Evolutionary conservation across 179 eudicot genomes (phyloP).

Genomic region (Beta macrorhiza): DNA sequence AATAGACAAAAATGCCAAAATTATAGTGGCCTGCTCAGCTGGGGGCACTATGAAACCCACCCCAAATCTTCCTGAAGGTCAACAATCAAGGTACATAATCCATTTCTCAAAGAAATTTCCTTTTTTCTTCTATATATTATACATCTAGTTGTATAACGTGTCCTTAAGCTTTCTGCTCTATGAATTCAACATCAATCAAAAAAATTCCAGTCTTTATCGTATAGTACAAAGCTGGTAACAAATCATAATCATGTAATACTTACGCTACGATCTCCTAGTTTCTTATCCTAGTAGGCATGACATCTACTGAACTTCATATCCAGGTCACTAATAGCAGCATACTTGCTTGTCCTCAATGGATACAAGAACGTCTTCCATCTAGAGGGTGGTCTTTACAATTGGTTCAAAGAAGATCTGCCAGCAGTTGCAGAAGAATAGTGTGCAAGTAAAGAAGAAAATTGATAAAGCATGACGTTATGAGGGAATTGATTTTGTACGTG

Average conservation of each 20-base stretch:
- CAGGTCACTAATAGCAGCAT: constrained; percentile 98
- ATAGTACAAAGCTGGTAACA: not conserved
- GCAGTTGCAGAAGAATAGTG: constrained; percentile 52
- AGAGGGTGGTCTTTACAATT: constrained; percentile 84
- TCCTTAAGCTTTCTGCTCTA: not conserved
- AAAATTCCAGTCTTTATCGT: not conserved
- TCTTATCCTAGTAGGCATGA: constrained; percentile 9
- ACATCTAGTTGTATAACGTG: not conserved
- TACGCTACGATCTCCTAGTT: not conserved
- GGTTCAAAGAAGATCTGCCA: constrained; percentile 88
- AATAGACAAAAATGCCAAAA: constrained; percentile 68
- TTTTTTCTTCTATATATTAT: not conserved
- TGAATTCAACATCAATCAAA: not conserved
- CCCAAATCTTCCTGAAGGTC: constrained; percentile 93
- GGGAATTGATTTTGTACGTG: constrained; percentile 32
- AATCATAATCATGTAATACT: not conserved
- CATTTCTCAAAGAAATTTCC: not conserved
- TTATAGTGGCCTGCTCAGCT: constrained; percentile 89
- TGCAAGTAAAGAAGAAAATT: constrained; percentile 8
- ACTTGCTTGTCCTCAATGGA: constrained; percentile 87
- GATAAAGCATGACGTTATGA: constrained; percentile 19
- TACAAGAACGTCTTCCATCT: constrained; percentile 82
- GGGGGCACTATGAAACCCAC: constrained; percentile 95
- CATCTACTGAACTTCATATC: constrained; percentile 14
- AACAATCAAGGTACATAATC: constrained; percentile 76